Evolutionary conservation across 345 rosid genomes (phyloP), one percentile per base, ranked within the genome.

Genomic region (Acer yangbiense): DNA sequence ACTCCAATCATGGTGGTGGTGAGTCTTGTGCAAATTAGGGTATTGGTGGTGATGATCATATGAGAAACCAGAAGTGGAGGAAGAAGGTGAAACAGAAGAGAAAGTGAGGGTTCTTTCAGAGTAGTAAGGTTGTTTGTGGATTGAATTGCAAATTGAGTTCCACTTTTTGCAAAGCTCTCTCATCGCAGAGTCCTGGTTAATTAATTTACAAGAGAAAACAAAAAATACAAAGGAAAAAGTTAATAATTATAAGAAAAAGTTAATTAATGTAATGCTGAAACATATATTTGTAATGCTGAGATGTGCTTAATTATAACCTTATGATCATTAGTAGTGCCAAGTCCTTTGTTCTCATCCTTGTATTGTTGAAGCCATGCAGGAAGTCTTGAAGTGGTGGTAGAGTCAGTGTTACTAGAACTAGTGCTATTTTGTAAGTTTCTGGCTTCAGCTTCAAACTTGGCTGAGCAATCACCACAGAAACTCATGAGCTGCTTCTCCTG

Each of bases 351-450:
- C 80, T 89, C 88, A 76, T 93, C 88, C 83, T 88, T 91, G 88
- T 81, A 88, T 68, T 83, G 82, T 76, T 86, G 91, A 69, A 93
- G 94, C 99, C 99, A 95, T n/a, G 90, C 81, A 2, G 99, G 99
- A 73, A 95, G 90, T 75, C 78, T 84, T 57, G 87, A 86, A 72
- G 74, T 73, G 0, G 74, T 73, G 0, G 84, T 72, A 61, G 83
- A 80, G 63, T 83, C 85, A 81, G 77, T 83, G 54, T 82, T 79
- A 70, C 81, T 76, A 35, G 39, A 3, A 70, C 81, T 71, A 65
- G 80, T 69, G 46, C 77, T 84, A 64, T 67, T 66, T 69, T 79
- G 76, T 67, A 85, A 72, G 72, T 75, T 75, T 64, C 83, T 78
- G 84, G 83, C 80, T 86, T 88, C 95, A 27, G 65, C 68, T 43